Percentiles rank a stretch among this genome's conserved stretches.
phyloP scores from a whole-genome alignment of 192 early-diverging fungal species.

The Backusella mclennaniae region DNA sequence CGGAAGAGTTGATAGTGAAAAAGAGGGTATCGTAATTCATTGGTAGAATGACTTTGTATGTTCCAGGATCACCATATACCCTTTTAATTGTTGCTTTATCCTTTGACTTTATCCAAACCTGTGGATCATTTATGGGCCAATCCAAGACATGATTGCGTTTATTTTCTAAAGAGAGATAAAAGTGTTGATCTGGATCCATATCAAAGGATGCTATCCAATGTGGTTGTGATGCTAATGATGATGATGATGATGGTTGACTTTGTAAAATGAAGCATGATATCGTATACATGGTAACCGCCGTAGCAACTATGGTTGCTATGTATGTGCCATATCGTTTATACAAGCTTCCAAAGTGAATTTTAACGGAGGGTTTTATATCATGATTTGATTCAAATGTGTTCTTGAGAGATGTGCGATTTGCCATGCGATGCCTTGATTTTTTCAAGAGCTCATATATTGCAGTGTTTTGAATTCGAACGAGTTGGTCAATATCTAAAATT shows the following conservation, averaged over 20 bases:
- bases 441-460: slow-evolving; percentile 18
- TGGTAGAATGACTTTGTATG: background rate
- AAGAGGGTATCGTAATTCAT: background rate
- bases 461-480: slow-evolving; percentile 5
- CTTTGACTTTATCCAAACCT: background rate
- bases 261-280: too few species aligned
- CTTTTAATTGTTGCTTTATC: background rate
- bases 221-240: too few species aligned
- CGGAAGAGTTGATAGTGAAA: background rate
- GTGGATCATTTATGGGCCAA: background rate
- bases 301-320: too few species aligned
- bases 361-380: background rate
- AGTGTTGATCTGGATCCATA: background rate
- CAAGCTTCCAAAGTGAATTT: too few species aligned
- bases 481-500: slow-evolving; percentile 21
- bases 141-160: background rate
- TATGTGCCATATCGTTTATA: too few species aligned
- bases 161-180: background rate
- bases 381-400: background rate
- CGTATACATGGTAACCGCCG: too few species aligned
- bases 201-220: background rate
- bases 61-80: background rate
- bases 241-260: too few species aligned
- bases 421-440: slow-evolving; percentile 13
- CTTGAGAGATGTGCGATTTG: background rate